Base-by-base conservation (phyloP, 768 basidiomycete genomes). In the Pholiota microspora region DNA sequence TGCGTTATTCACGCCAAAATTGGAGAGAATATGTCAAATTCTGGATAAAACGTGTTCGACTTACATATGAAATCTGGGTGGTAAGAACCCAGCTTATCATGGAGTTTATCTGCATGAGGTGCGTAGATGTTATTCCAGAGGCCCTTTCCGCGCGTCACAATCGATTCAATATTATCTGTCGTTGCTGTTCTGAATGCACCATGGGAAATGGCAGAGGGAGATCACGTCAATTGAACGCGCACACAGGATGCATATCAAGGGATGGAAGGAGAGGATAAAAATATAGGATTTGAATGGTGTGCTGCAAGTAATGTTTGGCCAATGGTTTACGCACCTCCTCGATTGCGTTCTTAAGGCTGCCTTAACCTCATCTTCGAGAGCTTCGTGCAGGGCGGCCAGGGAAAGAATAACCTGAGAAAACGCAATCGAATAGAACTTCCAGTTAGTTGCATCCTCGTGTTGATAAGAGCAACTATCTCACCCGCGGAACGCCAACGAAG, bases 11-110 rank as follows among this genome's bases (percentile, higher is more conserved):
- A 51, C 56, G 59, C 70, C 65, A 55, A 63, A 63, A 70, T 69
- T 65, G 70, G 72, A 65, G 68, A 53, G 52, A 60, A 56, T 59
- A 62, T 63, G 53, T 64, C 67, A 66, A 63, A 65, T 52, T 56
- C 58, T 54, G 62, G 62, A 56, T 16, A 70, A 69, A 67, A 66
- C 69, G 68, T 54, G 54, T 64, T 23, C 16, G 45, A 84, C 90
- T 76, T 71, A 93, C 91, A 78, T 70, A 94, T 92, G 76, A 96
- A 91, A 78, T 96, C 94, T 57, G 94, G 94, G 71, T 96, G 94
- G 75, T 92, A 91, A 53, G 82, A 80, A 67, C 80, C 86, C 59
- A 96, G 79, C 76, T 94, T 96, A 75, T 84, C 76, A 72, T 92
- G 82, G 67, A 96, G 83, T 74, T 95, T 96, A 76, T 84, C 84